Conservation (phyloP, 495 filamentous ascomycete genomes). For the Lindgomyces ingoldianus region DNA sequence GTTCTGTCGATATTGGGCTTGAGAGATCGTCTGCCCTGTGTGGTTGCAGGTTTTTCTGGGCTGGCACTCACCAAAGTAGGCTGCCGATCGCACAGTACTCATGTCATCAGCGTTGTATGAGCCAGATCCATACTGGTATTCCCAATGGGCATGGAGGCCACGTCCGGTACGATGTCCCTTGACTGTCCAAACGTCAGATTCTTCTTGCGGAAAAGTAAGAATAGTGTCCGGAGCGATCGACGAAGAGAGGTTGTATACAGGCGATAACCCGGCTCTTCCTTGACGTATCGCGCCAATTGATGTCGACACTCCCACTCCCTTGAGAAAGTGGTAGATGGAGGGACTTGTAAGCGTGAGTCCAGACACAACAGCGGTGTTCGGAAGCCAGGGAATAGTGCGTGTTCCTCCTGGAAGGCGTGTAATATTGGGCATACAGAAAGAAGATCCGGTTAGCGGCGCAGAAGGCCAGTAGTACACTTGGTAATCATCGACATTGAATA, state of each 20-base stretch:
- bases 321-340: constrained; percentile 7
- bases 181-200: neutral
- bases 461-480: constrained; percentile 11
- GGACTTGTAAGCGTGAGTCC: constrained; percentile 10
- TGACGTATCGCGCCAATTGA: neutral
- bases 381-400: neutral
- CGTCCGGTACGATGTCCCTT: neutral
- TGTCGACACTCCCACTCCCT: constrained; percentile 2
- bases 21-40: neutral
- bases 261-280: neutral
- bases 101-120: neutral
- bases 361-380: constrained; percentile 10
- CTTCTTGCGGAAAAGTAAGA: neutral
- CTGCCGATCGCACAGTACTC: neutral
- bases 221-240: neutral
- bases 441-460: neutral
- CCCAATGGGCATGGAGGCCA: neutral
- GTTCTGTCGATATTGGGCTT: neutral
- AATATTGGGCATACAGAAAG: neutral
- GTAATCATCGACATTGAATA: neutral
- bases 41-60: neutral
- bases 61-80: neutral
- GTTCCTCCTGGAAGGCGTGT: neutral
- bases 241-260: constrained; percentile 1
- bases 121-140: neutral